Evolutionary conservation across 495 filamentous ascomycete species (phyloP).

Genomic region (Cercophora scortea): DNA sequence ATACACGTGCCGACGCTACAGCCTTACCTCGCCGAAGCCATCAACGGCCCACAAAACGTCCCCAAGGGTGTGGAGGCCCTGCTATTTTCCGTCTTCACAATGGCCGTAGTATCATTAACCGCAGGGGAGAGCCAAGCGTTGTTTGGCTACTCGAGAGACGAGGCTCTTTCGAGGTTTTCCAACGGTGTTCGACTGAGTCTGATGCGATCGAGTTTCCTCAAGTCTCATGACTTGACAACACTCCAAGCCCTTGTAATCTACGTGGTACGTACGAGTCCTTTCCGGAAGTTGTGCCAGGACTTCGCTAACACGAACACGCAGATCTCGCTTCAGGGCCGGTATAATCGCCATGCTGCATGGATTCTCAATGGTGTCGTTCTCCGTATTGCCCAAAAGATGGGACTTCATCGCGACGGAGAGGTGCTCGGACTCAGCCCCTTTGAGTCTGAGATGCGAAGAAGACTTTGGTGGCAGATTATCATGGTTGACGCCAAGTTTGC

Average conservation of each 20-base stretch:
- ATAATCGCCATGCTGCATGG: constrained; percentile 44
- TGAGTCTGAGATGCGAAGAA: constrained; percentile 60
- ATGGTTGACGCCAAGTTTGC: constrained; percentile 52
- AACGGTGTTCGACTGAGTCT: constrained; percentile 40
- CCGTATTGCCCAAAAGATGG: constrained; percentile 66
- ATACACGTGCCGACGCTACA: constrained; percentile 60
- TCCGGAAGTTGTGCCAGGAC: no score
- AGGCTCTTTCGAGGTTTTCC: constrained; percentile 31
- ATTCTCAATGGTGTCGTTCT: constrained; percentile 49
- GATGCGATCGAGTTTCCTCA: constrained; percentile 41
- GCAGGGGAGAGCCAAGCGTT: constrained; percentile 41
- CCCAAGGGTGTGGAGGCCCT: constrained; percentile 44
- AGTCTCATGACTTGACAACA: constrained; percentile 42
- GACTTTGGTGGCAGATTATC: constrained; percentile 69
- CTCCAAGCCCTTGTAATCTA: constrained; percentile 48
- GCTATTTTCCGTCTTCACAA: constrained; percentile 46
- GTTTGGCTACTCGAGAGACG: constrained; percentile 37
- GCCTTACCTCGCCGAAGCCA: constrained; percentile 39
- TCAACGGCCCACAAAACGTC: constrained; percentile 26
- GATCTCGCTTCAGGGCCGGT: constrained; percentile 42
- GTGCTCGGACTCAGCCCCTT: constrained; percentile 55
- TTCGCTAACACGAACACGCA: constrained; percentile 4
- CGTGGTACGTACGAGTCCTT: constrained; percentile 29
- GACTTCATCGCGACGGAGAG: constrained; percentile 62
- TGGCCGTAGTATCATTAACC: constrained; percentile 37